phyloP scores from a whole-genome alignment of 2,329 filamentous ascomycete genomes.

The Pseudofabraea citricarpa region DNA sequence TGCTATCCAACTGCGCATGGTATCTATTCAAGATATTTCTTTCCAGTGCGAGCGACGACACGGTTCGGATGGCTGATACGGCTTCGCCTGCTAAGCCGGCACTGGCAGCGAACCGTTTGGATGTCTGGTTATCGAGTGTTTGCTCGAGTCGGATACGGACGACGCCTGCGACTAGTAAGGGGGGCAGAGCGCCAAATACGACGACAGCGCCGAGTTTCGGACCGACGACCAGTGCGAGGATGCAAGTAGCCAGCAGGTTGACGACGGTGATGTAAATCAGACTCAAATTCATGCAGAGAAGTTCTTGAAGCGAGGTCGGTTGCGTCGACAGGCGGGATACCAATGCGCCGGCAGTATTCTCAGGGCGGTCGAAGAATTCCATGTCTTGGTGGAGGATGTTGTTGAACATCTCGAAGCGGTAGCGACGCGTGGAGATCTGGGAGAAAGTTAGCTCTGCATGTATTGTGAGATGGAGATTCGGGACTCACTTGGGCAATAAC shows the following conservation, averaged over 20 bases:
- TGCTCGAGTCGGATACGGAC: slow-evolving; percentile 37
- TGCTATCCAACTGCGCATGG: slow-evolving; percentile 24
- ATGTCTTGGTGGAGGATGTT: slow-evolving; percentile 87
- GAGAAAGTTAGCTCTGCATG: too few relatives aligned
- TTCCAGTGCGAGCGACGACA: slow-evolving; percentile 37
- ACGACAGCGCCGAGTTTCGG: slow-evolving; percentile 42
- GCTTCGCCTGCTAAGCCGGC: slow-evolving; percentile 40
- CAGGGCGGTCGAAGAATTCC: slow-evolving; percentile 78
- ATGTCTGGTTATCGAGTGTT: slow-evolving; percentile 31
- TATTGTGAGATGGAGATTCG: too few relatives aligned
- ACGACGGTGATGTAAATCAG: slow-evolving; percentile 37
- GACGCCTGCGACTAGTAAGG: slow-evolving; percentile 35
- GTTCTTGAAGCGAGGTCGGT: slow-evolving; percentile 53
- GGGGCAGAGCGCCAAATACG: slow-evolving; percentile 36
- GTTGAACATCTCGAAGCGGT: neutral
- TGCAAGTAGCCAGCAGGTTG: slow-evolving; percentile 33
- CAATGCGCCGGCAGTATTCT: slow-evolving; percentile 80
- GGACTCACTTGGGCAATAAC: too few relatives aligned
- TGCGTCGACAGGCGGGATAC: slow-evolving; percentile 83
- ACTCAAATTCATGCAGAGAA: slow-evolving; percentile 38
- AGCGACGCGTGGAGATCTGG: neutral
- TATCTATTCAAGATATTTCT: slow-evolving; percentile 29
- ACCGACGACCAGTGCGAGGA: slow-evolving; percentile 34
- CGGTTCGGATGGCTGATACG: slow-evolving; percentile 37
- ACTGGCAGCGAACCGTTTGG: slow-evolving; percentile 32